phyloP scores from a whole-genome alignment of 345 rosid species.

The Salix suchowensis region DNA sequence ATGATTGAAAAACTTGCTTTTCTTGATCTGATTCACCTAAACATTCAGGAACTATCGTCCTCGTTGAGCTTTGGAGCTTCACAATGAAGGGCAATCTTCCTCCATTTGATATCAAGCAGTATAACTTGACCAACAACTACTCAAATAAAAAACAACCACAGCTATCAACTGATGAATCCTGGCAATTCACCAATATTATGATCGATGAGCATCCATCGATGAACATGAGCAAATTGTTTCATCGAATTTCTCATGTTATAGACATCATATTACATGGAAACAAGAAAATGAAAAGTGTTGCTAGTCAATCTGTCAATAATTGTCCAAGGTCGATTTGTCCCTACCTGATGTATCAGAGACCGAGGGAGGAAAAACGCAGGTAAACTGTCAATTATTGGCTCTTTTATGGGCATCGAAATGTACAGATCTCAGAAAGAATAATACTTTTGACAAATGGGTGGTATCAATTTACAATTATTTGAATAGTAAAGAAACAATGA shows the following conservation, averaged over 20 bases:
- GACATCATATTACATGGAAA: background rate
- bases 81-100: background rate
- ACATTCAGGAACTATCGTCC: background rate
- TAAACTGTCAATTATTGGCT: background rate
- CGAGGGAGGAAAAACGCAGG: background rate
- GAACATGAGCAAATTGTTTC: background rate
- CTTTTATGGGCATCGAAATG: background rate
- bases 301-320: background rate
- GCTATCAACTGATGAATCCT: no score
- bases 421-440: background rate
- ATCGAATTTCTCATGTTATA: background rate
- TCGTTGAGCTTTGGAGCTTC: background rate
- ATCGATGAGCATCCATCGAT: background rate
- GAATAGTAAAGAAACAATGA: background rate
- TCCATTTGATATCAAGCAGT: background rate
- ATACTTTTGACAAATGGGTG: conserved; percentile 2
- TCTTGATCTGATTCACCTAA: background rate
- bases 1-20: background rate
- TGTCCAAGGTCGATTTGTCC: background rate
- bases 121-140: no score
- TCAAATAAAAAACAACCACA: no score
- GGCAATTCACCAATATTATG: background rate
- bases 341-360: background rate
- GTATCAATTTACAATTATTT: background rate
- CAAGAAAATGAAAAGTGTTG: background rate